These are phyloP conservation scores for Fraxinus greggii DNA, from an alignment of 305 asterid species.

Conservation along the genomic window DNA sequence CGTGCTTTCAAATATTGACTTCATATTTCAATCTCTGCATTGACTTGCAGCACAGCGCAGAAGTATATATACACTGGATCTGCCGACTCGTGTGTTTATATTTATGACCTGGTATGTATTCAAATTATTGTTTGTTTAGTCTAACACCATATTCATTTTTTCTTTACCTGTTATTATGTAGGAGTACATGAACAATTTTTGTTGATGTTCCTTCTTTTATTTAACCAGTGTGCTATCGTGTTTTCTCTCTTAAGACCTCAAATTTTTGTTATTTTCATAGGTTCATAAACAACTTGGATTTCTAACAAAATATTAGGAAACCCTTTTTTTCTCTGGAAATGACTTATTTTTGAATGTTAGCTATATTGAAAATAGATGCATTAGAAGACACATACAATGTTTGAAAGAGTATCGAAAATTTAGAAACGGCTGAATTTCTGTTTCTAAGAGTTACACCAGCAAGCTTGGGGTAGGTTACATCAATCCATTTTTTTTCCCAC, in stretches of 20 bases:
- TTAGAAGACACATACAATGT: background rate
- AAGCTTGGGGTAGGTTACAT: background rate
- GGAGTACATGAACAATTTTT: background rate
- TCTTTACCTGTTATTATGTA: background rate
- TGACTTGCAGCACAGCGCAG: slow-evolving; percentile 84
- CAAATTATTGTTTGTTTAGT: background rate
- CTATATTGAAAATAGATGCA: background rate
- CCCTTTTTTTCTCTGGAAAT: background rate
- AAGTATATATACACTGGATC: slow-evolving; percentile 91
- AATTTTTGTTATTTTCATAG: background rate
- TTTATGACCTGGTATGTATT: slow-evolving; percentile 79
- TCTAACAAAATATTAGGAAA: background rate
- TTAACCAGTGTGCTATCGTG: background rate
- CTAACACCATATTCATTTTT: background rate
- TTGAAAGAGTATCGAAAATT: background rate
- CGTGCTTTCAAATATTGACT: background rate
- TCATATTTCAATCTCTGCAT: slow-evolving; percentile 20
- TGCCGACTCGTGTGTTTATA: slow-evolving; percentile 60
- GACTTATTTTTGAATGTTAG: background rate
- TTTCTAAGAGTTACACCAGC: background rate
- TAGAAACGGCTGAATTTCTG: background rate
- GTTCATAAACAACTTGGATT: background rate
- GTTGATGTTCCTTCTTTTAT: background rate
- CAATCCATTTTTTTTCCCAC: background rate
- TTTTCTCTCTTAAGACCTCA: background rate